Percentiles rank a stretch among this genome's conserved stretches.
phyloP scores from a whole-genome alignment of 2,329 filamentous ascomycete species.

The Ceratocystiopsis minuta region DNA sequence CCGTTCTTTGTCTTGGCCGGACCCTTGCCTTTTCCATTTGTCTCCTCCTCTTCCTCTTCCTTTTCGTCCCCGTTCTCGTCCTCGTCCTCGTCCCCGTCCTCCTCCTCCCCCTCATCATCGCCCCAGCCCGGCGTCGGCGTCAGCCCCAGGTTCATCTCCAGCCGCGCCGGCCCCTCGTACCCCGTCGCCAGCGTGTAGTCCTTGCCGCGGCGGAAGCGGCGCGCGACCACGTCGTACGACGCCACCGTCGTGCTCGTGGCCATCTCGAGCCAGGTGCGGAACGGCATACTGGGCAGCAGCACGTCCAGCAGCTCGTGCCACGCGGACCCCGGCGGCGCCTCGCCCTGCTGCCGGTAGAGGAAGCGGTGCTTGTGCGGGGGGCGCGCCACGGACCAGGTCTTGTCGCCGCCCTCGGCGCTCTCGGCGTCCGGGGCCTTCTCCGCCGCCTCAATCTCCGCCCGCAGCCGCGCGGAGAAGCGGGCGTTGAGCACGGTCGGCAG shows the following conservation, averaged over 20 bases:
- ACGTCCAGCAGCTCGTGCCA: conserved; percentile 65
- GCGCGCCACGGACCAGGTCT: conserved; percentile 52
- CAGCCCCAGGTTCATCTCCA: conserved; percentile 76
- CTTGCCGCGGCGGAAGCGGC: conserved; percentile 68
- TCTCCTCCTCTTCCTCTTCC: conserved; percentile 16
- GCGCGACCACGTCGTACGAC: conserved; percentile 60
- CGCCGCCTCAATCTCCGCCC: conserved; percentile 48
- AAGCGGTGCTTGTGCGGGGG: conserved; percentile 94
- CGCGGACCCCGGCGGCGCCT: conserved; percentile 29
- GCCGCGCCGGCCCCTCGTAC: conserved; percentile 56
- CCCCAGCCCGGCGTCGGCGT: conserved; percentile 80
- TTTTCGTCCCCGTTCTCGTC: conserved; percentile 5
- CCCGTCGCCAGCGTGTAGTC: conserved; percentile 90
- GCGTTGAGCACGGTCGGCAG: conserved; percentile 61
- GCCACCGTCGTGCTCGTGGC: conserved; percentile 60
- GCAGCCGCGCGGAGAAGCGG: conserved; percentile 59
- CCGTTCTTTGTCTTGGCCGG: conserved; percentile 16
- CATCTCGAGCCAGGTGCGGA: conserved; percentile 75
- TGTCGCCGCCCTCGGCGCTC: conserved; percentile 21
- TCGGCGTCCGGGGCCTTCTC: conserved; percentile 37
- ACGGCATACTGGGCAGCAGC: conserved; percentile 68
- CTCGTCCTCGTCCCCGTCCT: conserved; percentile 19
- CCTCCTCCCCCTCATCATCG: conserved; percentile 27
- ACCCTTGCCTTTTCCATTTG: conserved; percentile 16
- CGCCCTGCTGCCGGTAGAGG: conserved; percentile 51